These are phyloP conservation scores for Citrullus amarus DNA, from an alignment of 306 rosid genomes.

Conservation along the genomic window DNA sequence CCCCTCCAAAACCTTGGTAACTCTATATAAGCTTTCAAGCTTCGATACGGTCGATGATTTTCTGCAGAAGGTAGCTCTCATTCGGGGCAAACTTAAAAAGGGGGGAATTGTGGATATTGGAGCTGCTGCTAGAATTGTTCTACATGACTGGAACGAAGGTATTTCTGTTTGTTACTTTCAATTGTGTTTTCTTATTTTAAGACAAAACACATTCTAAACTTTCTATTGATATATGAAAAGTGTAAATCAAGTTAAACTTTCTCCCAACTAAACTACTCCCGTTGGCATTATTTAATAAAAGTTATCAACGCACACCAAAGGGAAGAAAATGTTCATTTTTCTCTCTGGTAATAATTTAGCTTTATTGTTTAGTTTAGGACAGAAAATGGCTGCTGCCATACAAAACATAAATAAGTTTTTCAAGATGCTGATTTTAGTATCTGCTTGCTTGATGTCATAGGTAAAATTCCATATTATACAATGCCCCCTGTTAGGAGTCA, in stretches of 20 bases:
- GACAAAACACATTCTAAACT: not conserved
- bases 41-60: slow-evolving; percentile 80
- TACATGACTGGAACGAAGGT: slow-evolving; percentile 98
- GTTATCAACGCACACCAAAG: not conserved
- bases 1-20: slow-evolving; percentile 49
- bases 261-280: not conserved
- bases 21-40: slow-evolving; percentile 66
- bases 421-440: too few species aligned
- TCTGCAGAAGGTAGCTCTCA: slow-evolving; percentile 66
- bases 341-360: not conserved
- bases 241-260: not conserved
- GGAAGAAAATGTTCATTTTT: not conserved
- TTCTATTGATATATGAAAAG: not conserved
- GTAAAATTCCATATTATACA: slow-evolving; percentile 87
- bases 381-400: not conserved
- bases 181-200: not conserved
- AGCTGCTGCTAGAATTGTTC: slow-evolving; percentile 82
- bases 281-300: not conserved
- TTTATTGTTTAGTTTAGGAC: not conserved
- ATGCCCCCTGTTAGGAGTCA: slow-evolving; percentile 75
- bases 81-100: slow-evolving; percentile 88
- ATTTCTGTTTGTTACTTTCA: slow-evolving; percentile 5
- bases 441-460: slow-evolving; percentile 24
- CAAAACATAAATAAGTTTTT: not conserved
- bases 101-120: slow-evolving; percentile 70